Percentiles rank a stretch among this genome's conserved stretches.
Conservation (phyloP, 495 filamentous ascomycete species). For the Lindgomyces ingoldianus region DNA sequence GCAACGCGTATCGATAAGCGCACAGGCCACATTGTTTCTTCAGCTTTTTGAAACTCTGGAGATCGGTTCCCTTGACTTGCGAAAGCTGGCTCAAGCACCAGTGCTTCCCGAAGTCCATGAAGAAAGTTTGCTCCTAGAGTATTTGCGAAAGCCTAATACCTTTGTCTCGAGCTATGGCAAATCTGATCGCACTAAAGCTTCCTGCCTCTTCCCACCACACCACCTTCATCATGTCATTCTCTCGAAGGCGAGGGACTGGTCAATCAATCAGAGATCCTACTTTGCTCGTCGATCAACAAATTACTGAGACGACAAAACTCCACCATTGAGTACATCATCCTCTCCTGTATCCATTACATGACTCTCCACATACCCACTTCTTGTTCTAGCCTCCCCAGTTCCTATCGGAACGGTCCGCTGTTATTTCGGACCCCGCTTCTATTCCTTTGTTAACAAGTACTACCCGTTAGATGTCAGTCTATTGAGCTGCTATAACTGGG, state of each 20-base stretch:
- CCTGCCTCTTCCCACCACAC: no score
- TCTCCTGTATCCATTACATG: slow-evolving; percentile 43
- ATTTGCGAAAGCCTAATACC: no score
- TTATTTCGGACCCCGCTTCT: slow-evolving; percentile 46
- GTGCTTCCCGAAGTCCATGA: no score
- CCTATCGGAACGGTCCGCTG: slow-evolving; percentile 49
- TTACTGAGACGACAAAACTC: no score
- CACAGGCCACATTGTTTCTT: neutral
- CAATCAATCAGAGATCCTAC: no score
- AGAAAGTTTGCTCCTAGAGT: no score
- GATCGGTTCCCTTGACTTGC: neutral
- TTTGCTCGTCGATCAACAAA: no score
- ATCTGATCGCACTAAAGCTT: no score
- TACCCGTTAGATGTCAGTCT: slow-evolving; percentile 48
- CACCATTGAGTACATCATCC: neutral
- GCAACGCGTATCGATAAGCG: slow-evolving; percentile 12
- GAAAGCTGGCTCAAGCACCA: no score
- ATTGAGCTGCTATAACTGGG: slow-evolving; percentile 41
- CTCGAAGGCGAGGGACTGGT: no score
- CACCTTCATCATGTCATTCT: no score
- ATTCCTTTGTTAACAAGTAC: slow-evolving; percentile 49
- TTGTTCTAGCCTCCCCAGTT: slow-evolving; percentile 50
- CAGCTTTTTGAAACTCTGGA: neutral
- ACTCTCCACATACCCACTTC: slow-evolving; percentile 47
- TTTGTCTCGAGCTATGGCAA: no score